Conservation (phyloP, 2,329 filamentous ascomycete species). For the Calcarisporium arbuscula region DNA sequence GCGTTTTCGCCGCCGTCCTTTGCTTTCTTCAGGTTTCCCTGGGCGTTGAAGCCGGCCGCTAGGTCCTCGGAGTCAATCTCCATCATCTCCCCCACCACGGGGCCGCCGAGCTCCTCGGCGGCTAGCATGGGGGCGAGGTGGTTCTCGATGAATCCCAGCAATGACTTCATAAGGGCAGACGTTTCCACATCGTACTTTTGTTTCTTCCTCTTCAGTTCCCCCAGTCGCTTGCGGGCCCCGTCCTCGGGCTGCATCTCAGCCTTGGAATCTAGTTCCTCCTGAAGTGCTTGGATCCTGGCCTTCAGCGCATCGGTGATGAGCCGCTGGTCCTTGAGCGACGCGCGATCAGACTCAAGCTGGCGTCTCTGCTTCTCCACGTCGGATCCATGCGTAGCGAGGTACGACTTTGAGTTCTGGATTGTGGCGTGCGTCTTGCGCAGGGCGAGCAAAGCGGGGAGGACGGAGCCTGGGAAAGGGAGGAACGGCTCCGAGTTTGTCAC, state of each 20-base stretch:
- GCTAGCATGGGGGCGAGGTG: constrained; percentile 70
- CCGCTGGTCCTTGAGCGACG: constrained; percentile 47
- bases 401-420: constrained; percentile 56
- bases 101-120: constrained; percentile 76
- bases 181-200: constrained; percentile 55
- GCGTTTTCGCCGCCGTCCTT: constrained; percentile 31
- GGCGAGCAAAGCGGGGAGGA: constrained; percentile 65
- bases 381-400: constrained; percentile 41
- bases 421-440: constrained; percentile 60
- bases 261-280: constrained; percentile 48
- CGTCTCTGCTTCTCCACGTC: constrained; percentile 37
- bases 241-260: constrained; percentile 55
- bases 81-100: constrained; percentile 69
- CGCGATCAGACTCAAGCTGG: constrained; percentile 44
- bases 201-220: constrained; percentile 53
- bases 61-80: constrained; percentile 56
- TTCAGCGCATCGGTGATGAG: constrained; percentile 47
- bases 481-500: constrained; percentile 56
- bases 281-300: constrained; percentile 53
- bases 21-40: constrained; percentile 48
- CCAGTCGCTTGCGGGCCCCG: constrained; percentile 55
- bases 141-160: constrained; percentile 65
- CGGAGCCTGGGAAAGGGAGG: constrained; percentile 60
- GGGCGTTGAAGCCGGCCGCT: constrained; percentile 52
- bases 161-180: constrained; percentile 51